Base-by-base conservation (phyloP, 2,329 filamentous ascomycete species). In the Trichoderma gracile region DNA sequence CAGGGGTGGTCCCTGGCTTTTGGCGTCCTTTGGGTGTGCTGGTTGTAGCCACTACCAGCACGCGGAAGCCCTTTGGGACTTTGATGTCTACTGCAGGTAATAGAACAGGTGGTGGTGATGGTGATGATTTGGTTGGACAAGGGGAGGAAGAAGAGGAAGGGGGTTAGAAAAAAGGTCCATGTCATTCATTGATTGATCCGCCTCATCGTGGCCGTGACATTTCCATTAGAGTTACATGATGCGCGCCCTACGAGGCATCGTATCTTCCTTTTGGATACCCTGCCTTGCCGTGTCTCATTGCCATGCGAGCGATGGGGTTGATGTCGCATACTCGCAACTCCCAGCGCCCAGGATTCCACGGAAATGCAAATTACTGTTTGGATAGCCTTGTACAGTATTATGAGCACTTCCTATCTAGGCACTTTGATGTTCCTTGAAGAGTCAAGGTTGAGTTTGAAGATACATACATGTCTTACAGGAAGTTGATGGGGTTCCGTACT, bases 211-310 rank as follows among this genome's bases (percentile, higher is more conserved):
- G 49, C 49, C n/a, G 9, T 19, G 43, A 21, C 58, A 42, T 61
- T 38, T 38, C 33, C 58, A 61, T 30, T 53, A 53, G 47, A 61
- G 58, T 61, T 61, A 50, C 56, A 59, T 42, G 56, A 59, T 50
- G 56, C 45, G 40, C 54, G 49, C 49, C 45, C 56, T 59, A 59
- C 30, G 58, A 38, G 33, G 10, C 14, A 14, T 12, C 12, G 33
- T 14, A 38, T 38, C 33, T 14, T 38, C 33, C 33, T 10, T 14
- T 5, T 38, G 33, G 12, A 38, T 14, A 9, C 10, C 33, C 12
- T 38, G 33, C 33, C 33, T 38, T 38, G 33, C 33, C 12, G 14
- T 38, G 33, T 38, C 3, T 38, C 33, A 14, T 3, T 38, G 33
- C 33, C 58, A 23, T 53, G 47, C 58, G 40, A 61, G 14, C 25